Base-by-base conservation (phyloP, 495 filamentous ascomycete species). In the Penicillium lagena region DNA sequence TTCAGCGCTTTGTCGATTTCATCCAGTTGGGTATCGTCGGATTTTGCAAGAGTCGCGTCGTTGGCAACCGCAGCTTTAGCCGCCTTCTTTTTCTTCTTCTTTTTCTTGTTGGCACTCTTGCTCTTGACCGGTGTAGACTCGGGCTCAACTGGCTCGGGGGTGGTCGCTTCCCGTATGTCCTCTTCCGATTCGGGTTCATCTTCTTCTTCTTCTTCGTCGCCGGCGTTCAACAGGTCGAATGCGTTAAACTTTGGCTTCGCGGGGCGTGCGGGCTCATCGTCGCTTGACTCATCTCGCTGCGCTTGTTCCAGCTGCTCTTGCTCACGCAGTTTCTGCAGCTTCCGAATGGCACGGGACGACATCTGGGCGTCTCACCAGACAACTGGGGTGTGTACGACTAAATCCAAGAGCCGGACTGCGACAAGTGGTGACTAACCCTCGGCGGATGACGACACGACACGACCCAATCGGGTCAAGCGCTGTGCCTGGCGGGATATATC, bases 1-100 rank as follows among this genome's bases (percentile, higher is more conserved):
- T 76, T 75, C 34, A 97, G 65, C 1, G 86, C 90, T 40, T 68
- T 66, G 59, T 96, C 90, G 43, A 96, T 94, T 47, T 96, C 91
- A 55, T 95, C 89, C 37, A 81, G 34, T 9, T 76, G 61, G 7
- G 53, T 71, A 37, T 69, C 62, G 9, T 59, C 55, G 14, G 52
- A 39, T 35, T 60, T 47, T 10, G 45, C 34, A 11, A 42, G 15
- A 9, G 28, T 30, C 44, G 43, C 36, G 32, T 45, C 54, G 28
- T 46, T 40, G 4, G 38, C 15, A 28, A 35, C 52, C 10, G 39
- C 29, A n/a, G 60, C 22, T 47, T 61, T 60, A 12, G 56, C 29
- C 33, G 46, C 50, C 47, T 61, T 60, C 53, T 61, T 65, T 22
- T 22, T 22, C 54, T 72, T 72, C 47, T 62, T 67, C 57, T 74